phyloP scores from a whole-genome alignment of 257 asterid species.

The Plantago ovata region DNA sequence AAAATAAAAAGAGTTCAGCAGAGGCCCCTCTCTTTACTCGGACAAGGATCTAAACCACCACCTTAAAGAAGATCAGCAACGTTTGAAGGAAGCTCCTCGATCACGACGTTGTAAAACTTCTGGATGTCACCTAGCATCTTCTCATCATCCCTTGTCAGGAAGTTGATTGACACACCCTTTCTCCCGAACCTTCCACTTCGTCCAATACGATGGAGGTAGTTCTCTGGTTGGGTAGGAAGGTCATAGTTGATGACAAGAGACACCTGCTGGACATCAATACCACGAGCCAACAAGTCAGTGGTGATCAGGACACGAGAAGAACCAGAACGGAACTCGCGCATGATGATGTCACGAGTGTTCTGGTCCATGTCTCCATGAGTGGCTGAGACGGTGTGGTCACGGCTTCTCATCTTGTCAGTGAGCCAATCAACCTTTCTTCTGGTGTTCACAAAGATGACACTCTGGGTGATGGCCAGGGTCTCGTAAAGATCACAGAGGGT shows the following conservation, averaged over 20 bases:
- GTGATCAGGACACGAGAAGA: slow-evolving; percentile 53
- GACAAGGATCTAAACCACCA: neutral
- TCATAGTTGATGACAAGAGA: slow-evolving; percentile 76
- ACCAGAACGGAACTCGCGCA: slow-evolving; percentile 78
- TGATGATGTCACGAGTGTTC: slow-evolving; percentile 73
- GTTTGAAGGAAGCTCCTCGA: slow-evolving; percentile 73
- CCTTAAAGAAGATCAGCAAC: slow-evolving; percentile 68
- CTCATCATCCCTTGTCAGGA: slow-evolving; percentile 58
- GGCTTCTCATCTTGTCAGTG: slow-evolving; percentile 63
- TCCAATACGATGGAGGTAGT: slow-evolving; percentile 75
- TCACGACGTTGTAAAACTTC: slow-evolving; percentile 63
- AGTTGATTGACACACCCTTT: slow-evolving; percentile 75
- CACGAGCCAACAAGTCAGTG: slow-evolving; percentile 44
- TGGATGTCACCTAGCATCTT: slow-evolving; percentile 66
- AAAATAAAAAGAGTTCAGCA: neutral
- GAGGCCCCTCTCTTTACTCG: slow-evolving; percentile 11
- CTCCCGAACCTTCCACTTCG: slow-evolving; percentile 80
- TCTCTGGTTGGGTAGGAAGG: slow-evolving; percentile 78
- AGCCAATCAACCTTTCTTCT: slow-evolving; percentile 84
- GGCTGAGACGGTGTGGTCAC: slow-evolving; percentile 81
- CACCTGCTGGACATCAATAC: slow-evolving; percentile 58
- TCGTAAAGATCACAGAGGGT: slow-evolving; percentile 75
- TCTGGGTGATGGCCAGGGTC: slow-evolving; percentile 72
- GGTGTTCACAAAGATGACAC: slow-evolving; percentile 77
- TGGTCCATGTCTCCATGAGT: slow-evolving; percentile 90